Base-by-base conservation (phyloP, 139 green algal species). In the Closterium sp. region DNA sequence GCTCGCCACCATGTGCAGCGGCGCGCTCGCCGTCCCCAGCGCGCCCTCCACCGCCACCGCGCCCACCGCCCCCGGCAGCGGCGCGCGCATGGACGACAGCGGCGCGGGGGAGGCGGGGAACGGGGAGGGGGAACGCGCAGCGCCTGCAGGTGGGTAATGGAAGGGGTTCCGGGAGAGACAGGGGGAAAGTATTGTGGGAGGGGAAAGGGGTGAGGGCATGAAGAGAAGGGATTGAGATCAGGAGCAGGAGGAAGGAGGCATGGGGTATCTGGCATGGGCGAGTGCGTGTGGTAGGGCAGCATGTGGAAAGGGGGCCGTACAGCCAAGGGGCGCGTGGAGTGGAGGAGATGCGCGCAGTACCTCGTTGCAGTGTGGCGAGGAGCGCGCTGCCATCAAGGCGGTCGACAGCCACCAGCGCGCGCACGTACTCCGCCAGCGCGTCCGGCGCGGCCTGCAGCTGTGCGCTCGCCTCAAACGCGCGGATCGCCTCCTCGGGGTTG, bases 401-500 rank as follows among this genome's bases (percentile, higher is more conserved):
- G 92, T 98, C 96, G 9, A 97, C 92, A 13, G 94, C 93, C 19
- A 97, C 96, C 27, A 99, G 96, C 0, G 97, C 97, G 22, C 96
- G 97, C 2, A 99, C 95, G 88, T 99, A 99, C 93, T 99, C 97
- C 5, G 94, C 95, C 38, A 99, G 93, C 4, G 97, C 96, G 9
- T 92, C 95, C 89, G 97, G 95, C 90, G 95, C 98, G 42, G 94
- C 90, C 0, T 94, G 94, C 42, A 95, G 95, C 31, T 87, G 84
- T 1, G 89, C 89, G 34, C 29, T 38, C 28, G 31, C 32, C 38
- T 94, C 92, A 91, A 90, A 94, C 24, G 34, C 11, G 30, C 92
- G 42, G 70, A 94, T 91, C 30, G 62, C 28, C 27, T 42, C 92
- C 29, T 94, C 92, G 4, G 84, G 92, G 34, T 93, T 70, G n/a